phyloP scores from a whole-genome alignment of 1,284 basidiomycete species.

The Caloboletus firmus region DNA sequence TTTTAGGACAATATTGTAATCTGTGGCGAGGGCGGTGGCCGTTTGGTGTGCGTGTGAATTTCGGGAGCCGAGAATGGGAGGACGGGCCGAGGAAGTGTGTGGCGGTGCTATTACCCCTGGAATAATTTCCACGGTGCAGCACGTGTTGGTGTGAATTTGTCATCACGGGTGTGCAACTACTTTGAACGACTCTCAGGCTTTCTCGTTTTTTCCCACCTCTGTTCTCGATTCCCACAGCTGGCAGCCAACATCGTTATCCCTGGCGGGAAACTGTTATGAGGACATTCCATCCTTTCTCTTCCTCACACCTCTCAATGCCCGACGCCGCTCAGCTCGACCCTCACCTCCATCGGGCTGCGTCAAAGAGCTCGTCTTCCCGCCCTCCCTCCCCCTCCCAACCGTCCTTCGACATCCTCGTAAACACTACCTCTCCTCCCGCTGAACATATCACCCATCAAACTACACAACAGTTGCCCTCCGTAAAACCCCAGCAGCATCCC shows the following conservation, averaged over 20 bases:
- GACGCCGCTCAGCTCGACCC: constrained; percentile 41
- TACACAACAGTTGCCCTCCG: constrained; percentile 27
- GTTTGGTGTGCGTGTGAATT: no score
- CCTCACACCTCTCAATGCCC: constrained; percentile 46
- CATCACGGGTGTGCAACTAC: constrained; percentile 12
- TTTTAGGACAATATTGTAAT: no score
- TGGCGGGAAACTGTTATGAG: constrained; percentile 43
- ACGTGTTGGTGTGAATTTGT: constrained; percentile 35
- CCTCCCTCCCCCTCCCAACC: constrained; percentile 41
- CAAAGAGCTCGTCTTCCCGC: constrained; percentile 39
- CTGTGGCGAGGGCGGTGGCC: no score
- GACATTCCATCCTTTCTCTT: constrained; percentile 43
- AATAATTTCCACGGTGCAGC: constrained; percentile 29
- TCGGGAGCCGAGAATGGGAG: no score
- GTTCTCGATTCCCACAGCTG: constrained; percentile 40
- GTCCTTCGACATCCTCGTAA: constrained; percentile 44
- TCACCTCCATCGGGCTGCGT: constrained; percentile 36
- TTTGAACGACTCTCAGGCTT: constrained; percentile 35
- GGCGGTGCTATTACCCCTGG: no score
- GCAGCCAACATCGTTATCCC: constrained; percentile 41
- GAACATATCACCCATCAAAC: constrained; percentile 29
- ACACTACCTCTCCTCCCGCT: constrained; percentile 33
- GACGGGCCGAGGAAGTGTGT: no score
- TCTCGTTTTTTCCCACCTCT: constrained; percentile 40
- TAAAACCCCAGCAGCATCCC: constrained; percentile 24